These are phyloP conservation scores for Alternaria atra DNA, from an alignment of 2,329 filamentous ascomycete genomes.

Conservation along the genomic window DNA sequence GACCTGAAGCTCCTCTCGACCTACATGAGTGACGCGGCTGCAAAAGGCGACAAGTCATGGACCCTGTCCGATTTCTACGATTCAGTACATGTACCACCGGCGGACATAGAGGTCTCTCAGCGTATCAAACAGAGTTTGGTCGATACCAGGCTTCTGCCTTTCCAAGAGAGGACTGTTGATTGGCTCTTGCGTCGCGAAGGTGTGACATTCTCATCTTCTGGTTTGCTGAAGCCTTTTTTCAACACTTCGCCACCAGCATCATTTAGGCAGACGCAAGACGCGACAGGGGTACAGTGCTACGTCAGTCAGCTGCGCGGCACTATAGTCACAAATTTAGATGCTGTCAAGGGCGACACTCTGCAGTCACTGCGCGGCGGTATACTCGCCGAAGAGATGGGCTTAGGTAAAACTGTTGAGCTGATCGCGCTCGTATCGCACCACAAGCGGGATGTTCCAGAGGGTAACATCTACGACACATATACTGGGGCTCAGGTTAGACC, in stretches of 20 bases:
- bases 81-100: constrained; percentile 69
- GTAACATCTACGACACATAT: constrained; percentile 50
- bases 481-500: constrained; percentile 57
- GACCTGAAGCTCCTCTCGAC: constrained; percentile 38
- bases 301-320: constrained; percentile 71
- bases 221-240: constrained; percentile 20
- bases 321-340: constrained; percentile 60
- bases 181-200: constrained; percentile 77
- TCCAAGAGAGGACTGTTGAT: constrained; percentile 73
- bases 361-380: constrained; percentile 67
- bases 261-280: constrained; percentile 59
- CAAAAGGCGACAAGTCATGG: constrained; percentile 48
- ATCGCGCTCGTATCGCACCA: constrained; percentile 75
- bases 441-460: constrained; percentile 47
- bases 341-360: constrained; percentile 52
- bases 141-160: constrained; percentile 69
- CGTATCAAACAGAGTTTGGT: constrained; percentile 40
- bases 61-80: constrained; percentile 72
- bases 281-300: constrained; percentile 59
- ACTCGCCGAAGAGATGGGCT: constrained; percentile 82
- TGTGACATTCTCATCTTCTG: constrained; percentile 55
- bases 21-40: constrained; percentile 30
- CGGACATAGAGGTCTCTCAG: constrained; percentile 45
- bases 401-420: constrained; percentile 82
- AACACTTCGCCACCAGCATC: constrained; percentile 50